Evolutionary conservation across 306 rosid species (phyloP).

Genomic region (Mucuna pruriens): DNA sequence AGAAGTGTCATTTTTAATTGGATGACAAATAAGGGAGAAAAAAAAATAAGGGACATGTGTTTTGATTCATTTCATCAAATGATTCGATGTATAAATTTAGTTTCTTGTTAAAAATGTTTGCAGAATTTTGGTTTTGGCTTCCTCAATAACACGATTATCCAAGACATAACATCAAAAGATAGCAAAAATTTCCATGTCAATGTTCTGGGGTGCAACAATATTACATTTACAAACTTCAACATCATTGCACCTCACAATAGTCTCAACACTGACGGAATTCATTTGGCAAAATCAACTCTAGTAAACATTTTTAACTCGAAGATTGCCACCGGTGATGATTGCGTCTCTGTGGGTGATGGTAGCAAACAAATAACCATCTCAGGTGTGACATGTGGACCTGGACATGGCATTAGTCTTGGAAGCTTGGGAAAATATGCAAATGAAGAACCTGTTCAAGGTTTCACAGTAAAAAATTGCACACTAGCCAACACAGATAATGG

Average conservation of each 20-base stretch:
- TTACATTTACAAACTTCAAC: conserved; percentile 35
- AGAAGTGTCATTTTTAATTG: background rate
- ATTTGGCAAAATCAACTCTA: conserved; percentile 45
- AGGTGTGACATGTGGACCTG: conserved; percentile 46
- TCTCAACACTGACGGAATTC: conserved; percentile 52
- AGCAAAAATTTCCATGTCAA: conserved; percentile 49
- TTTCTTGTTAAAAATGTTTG: background rate
- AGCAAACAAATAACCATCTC: background rate
- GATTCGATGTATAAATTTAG: background rate
- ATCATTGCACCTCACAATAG: conserved; percentile 41
- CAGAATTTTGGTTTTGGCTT: conserved; percentile 45
- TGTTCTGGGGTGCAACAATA: conserved; percentile 35
- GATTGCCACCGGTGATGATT: conserved; percentile 39
- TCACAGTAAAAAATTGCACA: conserved; percentile 40
- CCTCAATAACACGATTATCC: conserved; percentile 37
- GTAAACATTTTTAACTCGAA: conserved; percentile 32
- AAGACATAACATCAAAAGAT: conserved; percentile 33
- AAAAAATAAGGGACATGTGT: background rate
- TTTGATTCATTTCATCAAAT: background rate
- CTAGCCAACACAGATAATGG: conserved; percentile 42
- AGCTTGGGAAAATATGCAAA: conserved; percentile 46
- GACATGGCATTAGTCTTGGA: conserved; percentile 56
- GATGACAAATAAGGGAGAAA: background rate
- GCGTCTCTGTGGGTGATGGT: conserved; percentile 52
- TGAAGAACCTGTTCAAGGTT: conserved; percentile 38